Base-by-base conservation (phyloP, 73 alveolate species). In the Symbiodinium natans region DNA sequence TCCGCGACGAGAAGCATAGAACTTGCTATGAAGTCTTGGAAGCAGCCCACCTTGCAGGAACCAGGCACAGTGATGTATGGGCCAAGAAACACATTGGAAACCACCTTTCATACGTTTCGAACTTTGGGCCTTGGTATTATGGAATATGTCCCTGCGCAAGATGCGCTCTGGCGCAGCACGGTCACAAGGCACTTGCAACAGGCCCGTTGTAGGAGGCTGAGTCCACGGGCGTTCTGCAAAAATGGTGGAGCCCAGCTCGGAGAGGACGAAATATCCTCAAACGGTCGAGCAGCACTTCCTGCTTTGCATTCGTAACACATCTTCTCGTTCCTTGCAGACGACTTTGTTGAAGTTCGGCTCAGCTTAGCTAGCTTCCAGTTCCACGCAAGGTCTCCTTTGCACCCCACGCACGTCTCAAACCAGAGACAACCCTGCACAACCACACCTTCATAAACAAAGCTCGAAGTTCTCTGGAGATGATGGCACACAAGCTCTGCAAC, bases 341-440 rank as follows among this genome's bases (percentile, higher is more conserved):
- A n/a, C 39, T 41, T n/a, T 1, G 54, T n/a, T 77, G 11, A 90
- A 80, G 88, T 71, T 1, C 96, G 4, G 21, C 25, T 1, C 39
- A 90, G 36, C 19, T 29, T 0, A 0, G 56, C 96, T 0, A 90
- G 34, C 54, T 68, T 71, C 1, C 46, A 38, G 39, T 40, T 71
- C 96, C 96, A 90, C 2, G 75, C 77, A 0, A 90, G 77, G 40
- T 90, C 96, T 3, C 96, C 96, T 21, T 90, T 90, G 54, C 38
- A 41, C 3, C 96, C 96, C 17, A 85, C 77, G n/a, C 43, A 17
- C 36, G 43, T 27, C 1, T 36, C 33, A 41, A n/a, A 41, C 88
- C 87, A 90, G 1, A 41, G 40, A 29, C 34, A 15, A 2, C 41
- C 75, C 34, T 68, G 2, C 1, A 90, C 42, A 6, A 25, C 1